These are phyloP conservation scores for Boletus eberwhitei DNA, from an alignment of 768 basidiomycete species.

Conservation along the genomic window DNA sequence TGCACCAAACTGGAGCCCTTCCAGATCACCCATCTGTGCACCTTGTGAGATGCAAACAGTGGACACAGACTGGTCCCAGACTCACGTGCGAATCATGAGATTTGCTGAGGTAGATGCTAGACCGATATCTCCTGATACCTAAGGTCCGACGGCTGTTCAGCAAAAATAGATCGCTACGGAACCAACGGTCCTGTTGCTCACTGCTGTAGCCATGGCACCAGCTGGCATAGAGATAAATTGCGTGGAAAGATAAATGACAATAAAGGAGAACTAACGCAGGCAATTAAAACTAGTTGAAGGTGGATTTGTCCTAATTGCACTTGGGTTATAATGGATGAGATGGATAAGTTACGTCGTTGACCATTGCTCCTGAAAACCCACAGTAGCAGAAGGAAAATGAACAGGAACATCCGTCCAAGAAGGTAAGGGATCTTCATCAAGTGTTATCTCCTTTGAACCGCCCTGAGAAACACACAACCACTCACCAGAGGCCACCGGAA, in stretches of 20 bases:
- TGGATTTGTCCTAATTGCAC: background rate
- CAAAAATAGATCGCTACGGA: background rate
- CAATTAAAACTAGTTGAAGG: conserved; percentile 1
- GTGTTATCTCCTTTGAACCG: background rate
- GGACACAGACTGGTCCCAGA: background rate
- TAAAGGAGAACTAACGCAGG: conserved; percentile 15
- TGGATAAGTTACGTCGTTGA: background rate
- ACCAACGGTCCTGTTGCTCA: conserved; percentile 4
- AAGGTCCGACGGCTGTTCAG: background rate
- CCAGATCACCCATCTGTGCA: conserved; percentile 29
- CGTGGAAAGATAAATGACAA: background rate
- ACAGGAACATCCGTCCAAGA: conserved; percentile 15
- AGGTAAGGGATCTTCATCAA: conserved; percentile 23
- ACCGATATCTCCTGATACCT: conserved; percentile 16
- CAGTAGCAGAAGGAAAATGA: conserved; percentile 17
- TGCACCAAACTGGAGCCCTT: conserved; percentile 16
- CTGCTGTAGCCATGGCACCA: conserved; percentile 1
- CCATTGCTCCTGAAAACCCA: background rate
- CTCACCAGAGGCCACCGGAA: conserved; percentile 29
- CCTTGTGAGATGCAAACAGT: background rate
- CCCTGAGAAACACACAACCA: background rate
- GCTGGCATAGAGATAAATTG: conserved; percentile 9
- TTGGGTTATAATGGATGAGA: no score
- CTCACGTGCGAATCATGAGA: conserved; percentile 30
- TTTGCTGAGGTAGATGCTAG: conserved; percentile 23